Base-by-base conservation (phyloP, 1,284 basidiomycete species). In the Sporisorium iseilematis-ciliati region DNA sequence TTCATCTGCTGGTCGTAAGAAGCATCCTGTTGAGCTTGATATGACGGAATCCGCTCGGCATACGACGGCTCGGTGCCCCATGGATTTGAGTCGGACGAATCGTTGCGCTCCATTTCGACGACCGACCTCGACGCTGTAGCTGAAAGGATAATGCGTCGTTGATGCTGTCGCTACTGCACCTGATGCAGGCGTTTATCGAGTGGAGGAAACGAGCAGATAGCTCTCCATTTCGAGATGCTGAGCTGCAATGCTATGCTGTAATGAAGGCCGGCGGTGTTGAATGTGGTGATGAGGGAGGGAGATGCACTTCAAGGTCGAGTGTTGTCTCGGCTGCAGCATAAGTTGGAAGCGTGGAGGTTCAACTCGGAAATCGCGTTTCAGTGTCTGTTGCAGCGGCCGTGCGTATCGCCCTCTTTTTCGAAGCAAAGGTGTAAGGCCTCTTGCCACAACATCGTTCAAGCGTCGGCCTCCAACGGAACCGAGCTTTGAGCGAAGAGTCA, bases 61-160 rank as follows among this genome's bases (percentile, higher is more conserved):
- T 59, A 66, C 10, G 66, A 70, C 6, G 72, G 66, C 45, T 65
- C 59, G 5, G 63, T 29, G 4, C 63, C 72, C 72, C 72, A 75
- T 16, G 72, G 72, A 49, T 74, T 74, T 18, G 63, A 71, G 14
- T 65, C 63, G 33, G 49, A 25, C 5, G 68, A 55, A 12, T 61
- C 50, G 57, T 65, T 61, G 49, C 54, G 57, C 54, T 65, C 57
- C 69, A 72, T 49, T 20, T 20, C 18, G 48, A 31, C 10, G n/a
- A 20, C 5, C 12, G 48, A 26, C 16, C n/a, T 16, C 7, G 48
- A 49, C 26, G 25, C n/a, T 31, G 29, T 29, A 31, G 25, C 10
- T 3, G 12, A 11, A 59, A 14, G 2, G 45, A 7, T 31, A 43
- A 42, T 35, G 35, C 35, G 35, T 16, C 3, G 35, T 38, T 10